A percentile compares a stretch with the other conserved stretches of the same genome.
These are phyloP conservation scores for Cornus kousa DNA, from an alignment of 148 eudicot species.

Conservation along the genomic window DNA sequence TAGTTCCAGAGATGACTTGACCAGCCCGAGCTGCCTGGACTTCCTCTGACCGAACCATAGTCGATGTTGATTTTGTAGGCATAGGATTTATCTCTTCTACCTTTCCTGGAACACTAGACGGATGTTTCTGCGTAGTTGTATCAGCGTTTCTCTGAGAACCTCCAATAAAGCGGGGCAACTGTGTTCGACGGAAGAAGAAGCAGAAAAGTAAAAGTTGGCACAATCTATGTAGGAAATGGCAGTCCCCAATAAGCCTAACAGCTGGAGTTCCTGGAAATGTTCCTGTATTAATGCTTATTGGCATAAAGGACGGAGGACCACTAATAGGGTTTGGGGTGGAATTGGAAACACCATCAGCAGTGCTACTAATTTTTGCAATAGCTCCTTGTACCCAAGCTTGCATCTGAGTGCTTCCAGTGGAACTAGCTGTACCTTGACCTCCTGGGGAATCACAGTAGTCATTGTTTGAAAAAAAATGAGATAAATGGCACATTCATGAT, in stretches of 20 bases:
- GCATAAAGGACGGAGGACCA: slow-evolving; percentile 82
- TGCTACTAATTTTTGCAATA: slow-evolving; percentile 95
- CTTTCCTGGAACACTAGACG: slow-evolving; percentile 55
- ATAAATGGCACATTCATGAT: not conserved
- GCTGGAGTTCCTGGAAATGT: slow-evolving; percentile 99
- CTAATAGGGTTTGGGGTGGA: slow-evolving; percentile 70
- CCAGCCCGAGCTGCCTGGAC: slow-evolving; percentile 43
- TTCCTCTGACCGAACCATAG: slow-evolving; percentile 50
- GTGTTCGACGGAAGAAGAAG: slow-evolving; percentile 82
- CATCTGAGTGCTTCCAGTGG: slow-evolving; percentile 91
- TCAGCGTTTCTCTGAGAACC: slow-evolving; percentile 68
- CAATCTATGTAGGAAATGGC: slow-evolving; percentile 88
- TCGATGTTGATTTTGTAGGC: slow-evolving; percentile 46
- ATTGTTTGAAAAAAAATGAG: not conserved
- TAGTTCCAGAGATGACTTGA: slow-evolving; percentile 57
- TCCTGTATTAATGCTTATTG: slow-evolving; percentile 96
- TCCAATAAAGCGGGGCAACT: slow-evolving; percentile 64
- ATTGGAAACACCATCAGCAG: slow-evolving; percentile 66
- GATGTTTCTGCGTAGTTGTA: slow-evolving; percentile 59
- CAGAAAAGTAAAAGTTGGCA: slow-evolving; percentile 96
- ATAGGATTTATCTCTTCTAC: slow-evolving; percentile 61
- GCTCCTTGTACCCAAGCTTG: slow-evolving; percentile 99
- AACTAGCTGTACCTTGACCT: slow-evolving; percentile 70
- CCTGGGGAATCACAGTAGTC: slow-evolving; percentile 36
- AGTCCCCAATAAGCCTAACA: slow-evolving; percentile 96